Evolutionary conservation across 2,329 filamentous ascomycete species (phyloP), one percentile per base, ranked within the genome.

Genomic region (Scedosporium minutisporum): DNA sequence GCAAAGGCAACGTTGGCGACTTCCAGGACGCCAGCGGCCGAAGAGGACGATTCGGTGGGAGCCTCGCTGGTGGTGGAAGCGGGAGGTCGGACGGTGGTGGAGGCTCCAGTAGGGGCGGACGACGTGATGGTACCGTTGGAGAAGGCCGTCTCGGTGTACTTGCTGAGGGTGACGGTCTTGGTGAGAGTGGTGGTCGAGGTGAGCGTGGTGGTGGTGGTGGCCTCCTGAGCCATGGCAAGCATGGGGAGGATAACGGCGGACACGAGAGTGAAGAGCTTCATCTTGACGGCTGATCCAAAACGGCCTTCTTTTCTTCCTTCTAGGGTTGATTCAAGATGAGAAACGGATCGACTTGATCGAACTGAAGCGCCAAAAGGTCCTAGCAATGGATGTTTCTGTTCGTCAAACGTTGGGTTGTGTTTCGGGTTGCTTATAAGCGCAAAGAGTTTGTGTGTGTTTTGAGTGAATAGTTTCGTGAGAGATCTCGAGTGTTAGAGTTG

Each of bases 101-200:
- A 60, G 18, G 63, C 63, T 29, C 67, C 65, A 16, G 68, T 62
- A 12, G 68, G 65, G 18, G 72, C 57, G 23, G 68, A 66, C 46
- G 58, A 66, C 66, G 51, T 66, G 42, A 72, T 73, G 65, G 69
- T 68, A 65, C 74, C 77, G 71, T 70, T 68, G 68, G 72, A 73
- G 62, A 67, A 68, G 61, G 73, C 76, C 58, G 74, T 72, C 25
- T 61, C 73, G 74, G 63, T 73, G 67, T 62, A 67, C 65, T 38
- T 68, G 69, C 51, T 55, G 21, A 72, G 69, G 55, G 72, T 73
- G 63, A 76, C 68, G 46, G 75, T 78, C 69, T 79, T 68, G 41
- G 77, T 77, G 65, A 85, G 77, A 57, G 78, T 83, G 70, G 82
- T 69, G 58, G 80, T 82, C 70, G 78, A 79, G 69, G 80, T 82